phyloP scores from a whole-genome alignment of 2,329 filamentous ascomycete species.

The Incumbomyces delicatus region DNA sequence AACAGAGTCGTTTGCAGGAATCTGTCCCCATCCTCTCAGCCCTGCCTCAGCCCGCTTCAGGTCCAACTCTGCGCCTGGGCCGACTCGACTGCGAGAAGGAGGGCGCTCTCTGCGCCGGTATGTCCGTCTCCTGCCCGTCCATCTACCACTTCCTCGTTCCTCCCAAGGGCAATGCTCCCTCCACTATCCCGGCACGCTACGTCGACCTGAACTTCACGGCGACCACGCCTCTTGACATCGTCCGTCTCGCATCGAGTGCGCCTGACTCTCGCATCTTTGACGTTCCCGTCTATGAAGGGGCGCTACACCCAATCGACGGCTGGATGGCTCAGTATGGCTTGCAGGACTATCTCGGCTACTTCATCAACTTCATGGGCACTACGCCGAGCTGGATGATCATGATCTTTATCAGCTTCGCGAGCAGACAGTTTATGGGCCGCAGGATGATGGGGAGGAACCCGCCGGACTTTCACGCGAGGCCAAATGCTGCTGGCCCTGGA shows the following conservation, averaged over 20 bases:
- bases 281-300: slow-evolving; percentile 44
- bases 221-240: slow-evolving; percentile 47
- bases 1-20: slow-evolving; percentile 30
- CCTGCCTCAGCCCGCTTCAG: slow-evolving; percentile 26
- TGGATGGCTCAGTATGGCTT: slow-evolving; percentile 44
- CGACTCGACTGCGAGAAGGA: slow-evolving; percentile 51
- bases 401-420: slow-evolving; percentile 53
- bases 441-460: slow-evolving; percentile 7
- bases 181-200: slow-evolving; percentile 43
- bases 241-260: slow-evolving; percentile 40
- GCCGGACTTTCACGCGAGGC: background rate
- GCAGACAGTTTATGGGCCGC: slow-evolving; percentile 46
- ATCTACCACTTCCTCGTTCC: slow-evolving; percentile 51
- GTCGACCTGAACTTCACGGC: slow-evolving; percentile 49
- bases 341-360: slow-evolving; percentile 45
- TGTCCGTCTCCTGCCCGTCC: slow-evolving; percentile 47
- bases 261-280: slow-evolving; percentile 35
- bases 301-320: slow-evolving; percentile 53
- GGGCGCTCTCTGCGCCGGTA: slow-evolving; percentile 50
- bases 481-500: background rate
- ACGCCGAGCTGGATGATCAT: slow-evolving; percentile 57
- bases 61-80: slow-evolving; percentile 46
- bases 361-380: slow-evolving; percentile 46
- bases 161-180: slow-evolving; percentile 36
- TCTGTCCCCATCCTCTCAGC: slow-evolving; percentile 43